Conservation (phyloP, 768 basidiomycete genomes). For the Amanita pseudoporphyria region DNA sequence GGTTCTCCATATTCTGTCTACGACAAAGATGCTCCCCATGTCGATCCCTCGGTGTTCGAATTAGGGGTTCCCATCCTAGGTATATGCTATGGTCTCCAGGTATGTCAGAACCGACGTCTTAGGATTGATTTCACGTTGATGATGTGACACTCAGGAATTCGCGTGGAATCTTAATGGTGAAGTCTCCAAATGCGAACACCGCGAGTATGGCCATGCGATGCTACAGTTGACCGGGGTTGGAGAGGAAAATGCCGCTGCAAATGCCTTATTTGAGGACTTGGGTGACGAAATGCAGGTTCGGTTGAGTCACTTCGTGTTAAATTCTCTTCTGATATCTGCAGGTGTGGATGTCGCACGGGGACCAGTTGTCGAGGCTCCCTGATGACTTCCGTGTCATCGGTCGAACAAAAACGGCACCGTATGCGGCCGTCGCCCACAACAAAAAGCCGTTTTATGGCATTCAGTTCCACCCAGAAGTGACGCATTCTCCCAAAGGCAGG, state of each 20-base stretch:
- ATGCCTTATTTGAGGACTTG: constrained; percentile 79
- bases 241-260: constrained; percentile 35
- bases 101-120: no score
- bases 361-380: no score
- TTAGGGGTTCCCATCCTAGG: constrained; percentile 88
- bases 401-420: no score
- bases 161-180: constrained; percentile 81
- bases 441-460: no score
- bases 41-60: constrained; percentile 85
- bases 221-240: no score
- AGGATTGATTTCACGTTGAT: background rate
- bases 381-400: no score
- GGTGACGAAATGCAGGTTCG: constrained; percentile 85
- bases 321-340: constrained; percentile 79
- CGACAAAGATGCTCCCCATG: constrained; percentile 85
- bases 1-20: constrained; percentile 99
- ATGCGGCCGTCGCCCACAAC: no score
- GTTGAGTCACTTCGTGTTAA: constrained; percentile 5
- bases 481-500: no score
- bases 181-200: constrained; percentile 79
- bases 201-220: constrained; percentile 99
- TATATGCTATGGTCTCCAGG: constrained; percentile 97
- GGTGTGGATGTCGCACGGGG: no score
- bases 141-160: constrained; percentile 58
- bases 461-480: no score